These are phyloP conservation scores for Choanephora cucurbitarum DNA, from an alignment of 371 early-diverging fungal genomes.

Conservation along the genomic window DNA sequence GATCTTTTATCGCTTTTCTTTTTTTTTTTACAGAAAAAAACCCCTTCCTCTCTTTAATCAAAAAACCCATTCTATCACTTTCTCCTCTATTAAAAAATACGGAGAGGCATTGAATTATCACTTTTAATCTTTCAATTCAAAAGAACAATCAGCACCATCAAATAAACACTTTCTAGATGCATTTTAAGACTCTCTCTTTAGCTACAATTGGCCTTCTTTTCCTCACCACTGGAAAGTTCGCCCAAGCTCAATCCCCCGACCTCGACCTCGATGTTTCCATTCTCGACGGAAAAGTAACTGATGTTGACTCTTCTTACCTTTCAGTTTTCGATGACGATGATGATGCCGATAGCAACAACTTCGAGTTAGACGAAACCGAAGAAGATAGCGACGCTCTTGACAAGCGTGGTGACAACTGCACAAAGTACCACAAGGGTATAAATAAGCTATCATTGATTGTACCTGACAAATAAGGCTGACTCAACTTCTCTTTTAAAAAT, in stretches of 20 bases:
- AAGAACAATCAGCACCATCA: too few species aligned
- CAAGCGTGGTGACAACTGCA: slow-evolving; percentile 21
- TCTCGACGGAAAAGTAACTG: slow-evolving; percentile 7
- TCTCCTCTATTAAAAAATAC: slow-evolving; percentile 8
- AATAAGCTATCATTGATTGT: background rate
- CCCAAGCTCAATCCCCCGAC: slow-evolving; percentile 10
- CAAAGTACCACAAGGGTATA: slow-evolving; percentile 25
- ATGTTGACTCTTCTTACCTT: slow-evolving; percentile 19
- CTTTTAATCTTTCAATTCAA: too few species aligned
- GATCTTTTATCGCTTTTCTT: slow-evolving; percentile 1
- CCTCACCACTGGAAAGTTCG: slow-evolving; percentile 15
- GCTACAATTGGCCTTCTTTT: slow-evolving; percentile 28
- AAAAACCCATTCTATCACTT: slow-evolving; percentile 8
- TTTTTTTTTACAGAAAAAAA: slow-evolving; percentile 1
- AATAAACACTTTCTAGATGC: slow-evolving; percentile 11
- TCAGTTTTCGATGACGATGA: slow-evolving; percentile 29
- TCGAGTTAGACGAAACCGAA: slow-evolving; percentile 31
- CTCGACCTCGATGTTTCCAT: slow-evolving; percentile 2
- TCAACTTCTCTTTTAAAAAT: too few species aligned
- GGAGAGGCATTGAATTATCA: background rate
- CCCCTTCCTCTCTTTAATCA: slow-evolving; percentile 13
- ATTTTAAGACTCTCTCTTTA: slow-evolving; percentile 27
- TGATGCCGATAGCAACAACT: slow-evolving; percentile 24
- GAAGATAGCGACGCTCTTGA: slow-evolving; percentile 6
- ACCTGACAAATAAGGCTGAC: too few species aligned